Evolutionary conservation across 1,139 yeast genomes (phyloP).

Genomic region (Dujonia santamariae): DNA sequence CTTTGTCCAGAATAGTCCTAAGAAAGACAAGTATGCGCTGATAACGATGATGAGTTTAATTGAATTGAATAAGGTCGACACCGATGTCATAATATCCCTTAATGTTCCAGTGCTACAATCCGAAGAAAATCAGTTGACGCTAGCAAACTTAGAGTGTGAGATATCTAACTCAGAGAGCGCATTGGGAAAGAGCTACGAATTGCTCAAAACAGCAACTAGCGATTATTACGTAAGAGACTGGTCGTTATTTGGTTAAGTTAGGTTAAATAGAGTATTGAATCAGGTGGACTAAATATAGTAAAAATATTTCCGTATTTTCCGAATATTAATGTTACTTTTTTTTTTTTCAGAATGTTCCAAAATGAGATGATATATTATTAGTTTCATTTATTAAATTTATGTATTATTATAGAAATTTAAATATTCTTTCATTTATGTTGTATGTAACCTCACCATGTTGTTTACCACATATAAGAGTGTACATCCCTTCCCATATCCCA

Average conservation of each 20-base stretch:
- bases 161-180: slow-evolving; percentile 1
- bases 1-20: slow-evolving; percentile 7
- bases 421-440: no score
- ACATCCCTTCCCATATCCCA: no score
- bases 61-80: slow-evolving; percentile 45
- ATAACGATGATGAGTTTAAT: slow-evolving; percentile 52
- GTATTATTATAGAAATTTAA: no score
- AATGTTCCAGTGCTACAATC: slow-evolving; percentile 42
- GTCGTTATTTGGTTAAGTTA: slow-evolving; percentile 25
- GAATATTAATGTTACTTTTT: no score
- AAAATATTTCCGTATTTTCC: no score
- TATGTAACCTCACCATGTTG: no score
- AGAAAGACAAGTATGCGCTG: slow-evolving; percentile 23
- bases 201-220: slow-evolving; percentile 16
- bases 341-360: no score
- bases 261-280: no score
- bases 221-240: slow-evolving; percentile 24
- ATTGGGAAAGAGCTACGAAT: slow-evolving; percentile 13
- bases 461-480: no score
- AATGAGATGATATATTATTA: no score
- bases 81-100: slow-evolving; percentile 64
- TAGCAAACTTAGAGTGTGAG: slow-evolving; percentile 2
- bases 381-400: no score
- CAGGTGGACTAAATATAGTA: no score
- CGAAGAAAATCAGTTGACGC: slow-evolving; percentile 1